Base-by-base conservation (phyloP, 2,329 filamentous ascomycete species). In the Neofusicoccum parvum region DNA sequence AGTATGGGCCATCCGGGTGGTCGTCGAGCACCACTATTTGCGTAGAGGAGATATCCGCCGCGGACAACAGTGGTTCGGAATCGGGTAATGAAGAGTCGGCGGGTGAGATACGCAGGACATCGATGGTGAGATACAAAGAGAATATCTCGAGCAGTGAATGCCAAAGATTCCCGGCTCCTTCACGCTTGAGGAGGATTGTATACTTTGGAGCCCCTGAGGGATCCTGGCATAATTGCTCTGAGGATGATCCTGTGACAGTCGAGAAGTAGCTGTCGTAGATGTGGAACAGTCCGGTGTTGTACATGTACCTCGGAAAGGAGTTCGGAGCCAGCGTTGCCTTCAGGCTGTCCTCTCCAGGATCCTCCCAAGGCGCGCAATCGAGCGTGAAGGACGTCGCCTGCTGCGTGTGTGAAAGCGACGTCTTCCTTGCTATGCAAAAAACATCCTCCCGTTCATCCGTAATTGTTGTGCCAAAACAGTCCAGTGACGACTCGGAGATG, bases 101-200 rank as follows among this genome's bases (percentile, higher is more conserved):
- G 14, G 51, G n/a, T 32, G 34, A 12, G 6, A 56, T 45, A 15
- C 58, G 37, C 17, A 62, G 15, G 3, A 34, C 41, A 23, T 62
- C 58, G 15, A 62, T 62, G 43, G 58, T 62, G 3, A 62, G 58
- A 14, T 48, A 62, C 15, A 62, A 14, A 4, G 58, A 62, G 37
- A 43, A 50, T 10, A 49, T 45, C 17, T 62, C 58, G 14, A 62
- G 15, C n/a, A 62, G 23, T 4, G 39, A 45, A 32, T 62, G 58
- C 58, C 58, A 62, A 4, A 48, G 39, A 12, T 62, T 50, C 17
- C 58, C 27, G 9, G 23, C 32, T 41, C 32, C 36, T 34, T 62
- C 58, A 1, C 58, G 58, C 1, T 56, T 56, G 9, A 62, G 9
- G 41, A 62, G 41, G 5, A 62, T 50, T 27, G 46, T 50, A 12